phyloP scores from a whole-genome alignment of 495 filamentous ascomycete species.

The Penicillium fimorum region DNA sequence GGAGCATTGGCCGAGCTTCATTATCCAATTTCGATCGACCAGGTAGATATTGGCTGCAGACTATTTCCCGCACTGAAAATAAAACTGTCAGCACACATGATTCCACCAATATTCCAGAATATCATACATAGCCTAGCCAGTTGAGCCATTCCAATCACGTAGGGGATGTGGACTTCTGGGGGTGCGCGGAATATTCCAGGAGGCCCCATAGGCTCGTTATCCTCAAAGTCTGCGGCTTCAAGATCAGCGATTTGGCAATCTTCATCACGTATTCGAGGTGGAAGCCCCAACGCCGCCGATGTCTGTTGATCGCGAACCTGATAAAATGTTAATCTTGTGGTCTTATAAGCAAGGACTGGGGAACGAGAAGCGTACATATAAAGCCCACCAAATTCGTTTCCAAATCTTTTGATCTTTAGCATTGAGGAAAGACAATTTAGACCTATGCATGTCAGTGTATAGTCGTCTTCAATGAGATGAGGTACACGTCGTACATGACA shows the following conservation, averaged over 20 bases:
- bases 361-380: conserved; percentile 34
- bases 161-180: conserved; percentile 30
- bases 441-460: conserved; percentile 26
- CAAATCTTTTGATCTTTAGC: conserved; percentile 35
- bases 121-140: conserved; percentile 39
- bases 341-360: too few relatives aligned
- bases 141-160: conserved; percentile 45
- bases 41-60: conserved; percentile 43
- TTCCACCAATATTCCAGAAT: neutral
- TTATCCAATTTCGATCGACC: conserved; percentile 29
- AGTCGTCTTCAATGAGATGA: neutral
- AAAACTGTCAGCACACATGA: neutral
- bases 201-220: conserved; percentile 27
- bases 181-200: conserved; percentile 32
- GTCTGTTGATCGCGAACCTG: conserved; percentile 45
- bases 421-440: conserved; percentile 36
- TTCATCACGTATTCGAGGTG: conserved; percentile 45
- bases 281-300: conserved; percentile 38
- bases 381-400: conserved; percentile 51
- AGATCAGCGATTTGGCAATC: conserved; percentile 47
- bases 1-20: conserved; percentile 28
- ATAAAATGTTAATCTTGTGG: neutral
- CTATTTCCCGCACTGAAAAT: conserved; percentile 38
- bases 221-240: conserved; percentile 35
- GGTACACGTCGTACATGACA: conserved; percentile 34